These are phyloP conservation scores for Thymus mandschuricus DNA, from an alignment of 257 asterid species.

Conservation along the genomic window DNA sequence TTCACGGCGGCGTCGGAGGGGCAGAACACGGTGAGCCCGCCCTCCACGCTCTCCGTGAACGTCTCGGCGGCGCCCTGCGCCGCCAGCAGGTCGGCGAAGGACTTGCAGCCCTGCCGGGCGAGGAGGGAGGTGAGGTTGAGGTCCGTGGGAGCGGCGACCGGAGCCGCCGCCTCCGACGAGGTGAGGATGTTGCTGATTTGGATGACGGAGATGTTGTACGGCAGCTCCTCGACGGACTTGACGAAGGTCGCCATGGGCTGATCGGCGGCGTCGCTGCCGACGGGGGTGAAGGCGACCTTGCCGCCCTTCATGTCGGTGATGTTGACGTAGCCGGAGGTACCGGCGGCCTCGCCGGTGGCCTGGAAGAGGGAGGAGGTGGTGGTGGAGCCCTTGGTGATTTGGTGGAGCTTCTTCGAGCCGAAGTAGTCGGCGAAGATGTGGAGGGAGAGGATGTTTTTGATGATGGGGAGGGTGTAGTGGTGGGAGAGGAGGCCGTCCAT, in stretches of 20 bases:
- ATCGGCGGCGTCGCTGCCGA: slow-evolving; percentile 47
- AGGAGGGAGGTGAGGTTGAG: slow-evolving; percentile 57
- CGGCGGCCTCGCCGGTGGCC: slow-evolving; percentile 87
- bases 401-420: slow-evolving; percentile 81
- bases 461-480: slow-evolving; percentile 48
- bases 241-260: slow-evolving; percentile 57
- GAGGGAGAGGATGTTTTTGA: slow-evolving; percentile 77
- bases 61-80: slow-evolving; percentile 51
- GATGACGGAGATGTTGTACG: slow-evolving; percentile 66
- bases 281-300: slow-evolving; percentile 63
- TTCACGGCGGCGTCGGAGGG: slow-evolving; percentile 61
- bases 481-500: slow-evolving; percentile 61
- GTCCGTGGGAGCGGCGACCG: slow-evolving; percentile 54
- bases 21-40: slow-evolving; percentile 77
- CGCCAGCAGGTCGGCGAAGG: slow-evolving; percentile 55
- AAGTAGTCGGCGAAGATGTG: slow-evolving; percentile 90
- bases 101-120: slow-evolving; percentile 69
- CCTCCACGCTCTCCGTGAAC: slow-evolving; percentile 44
- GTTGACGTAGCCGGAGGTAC: slow-evolving; percentile 80
- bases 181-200: slow-evolving; percentile 59
- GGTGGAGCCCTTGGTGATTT: slow-evolving; percentile 67
- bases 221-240: slow-evolving; percentile 59
- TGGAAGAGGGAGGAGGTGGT: slow-evolving; percentile 85
- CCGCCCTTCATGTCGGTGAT: slow-evolving; percentile 81
- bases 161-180: slow-evolving; percentile 85